Conservation (phyloP, 805 yeast species). For the Ogataea pilisensis region DNA sequence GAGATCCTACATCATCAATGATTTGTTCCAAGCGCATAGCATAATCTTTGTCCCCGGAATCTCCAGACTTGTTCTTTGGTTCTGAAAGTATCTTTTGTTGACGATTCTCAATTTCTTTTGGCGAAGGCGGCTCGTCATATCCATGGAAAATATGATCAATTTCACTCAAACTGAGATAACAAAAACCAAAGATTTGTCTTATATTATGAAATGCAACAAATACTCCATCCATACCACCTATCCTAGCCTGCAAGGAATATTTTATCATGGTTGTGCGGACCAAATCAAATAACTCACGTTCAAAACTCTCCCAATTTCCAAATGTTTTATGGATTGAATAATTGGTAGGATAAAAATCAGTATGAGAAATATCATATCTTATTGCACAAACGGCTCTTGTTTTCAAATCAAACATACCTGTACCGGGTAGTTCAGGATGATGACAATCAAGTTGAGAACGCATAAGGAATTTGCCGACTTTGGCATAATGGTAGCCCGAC, state of each 20-base stretch:
- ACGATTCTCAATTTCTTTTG: too few species aligned
- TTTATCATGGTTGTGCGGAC: conserved; percentile 73
- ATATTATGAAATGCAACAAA: conserved; percentile 89
- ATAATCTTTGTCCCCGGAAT: conserved; percentile 5
- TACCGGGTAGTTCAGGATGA: conserved; percentile 75
- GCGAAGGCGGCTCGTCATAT: conserved; percentile 17
- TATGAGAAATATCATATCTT: conserved; percentile 65
- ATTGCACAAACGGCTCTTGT: conserved; percentile 89
- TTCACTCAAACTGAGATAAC: conserved; percentile 71
- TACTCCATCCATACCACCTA: conserved; percentile 96
- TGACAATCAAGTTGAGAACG: conserved; percentile 89
- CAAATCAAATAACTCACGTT: conserved; percentile 74
- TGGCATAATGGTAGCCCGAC: conserved; percentile 64
- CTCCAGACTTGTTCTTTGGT: too few species aligned
- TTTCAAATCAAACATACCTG: conserved; percentile 88
- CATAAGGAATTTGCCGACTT: conserved; percentile 64
- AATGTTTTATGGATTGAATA: conserved; percentile 60
- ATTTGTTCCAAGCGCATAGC: conserved; percentile 16
- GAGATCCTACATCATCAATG: conserved; percentile 25
- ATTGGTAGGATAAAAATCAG: conserved; percentile 50
- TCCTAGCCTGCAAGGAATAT: conserved; percentile 86
- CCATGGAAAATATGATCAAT: conserved; percentile 64
- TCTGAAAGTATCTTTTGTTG: too few species aligned
- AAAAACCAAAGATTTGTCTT: conserved; percentile 79
- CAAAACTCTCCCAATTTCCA: conserved; percentile 78